A percentile compares a stretch with the other conserved stretches of the same genome.
These are phyloP conservation scores for Annulohypoxylon stygium DNA, from an alignment of 495 filamentous ascomycete species.

Conservation along the genomic window DNA sequence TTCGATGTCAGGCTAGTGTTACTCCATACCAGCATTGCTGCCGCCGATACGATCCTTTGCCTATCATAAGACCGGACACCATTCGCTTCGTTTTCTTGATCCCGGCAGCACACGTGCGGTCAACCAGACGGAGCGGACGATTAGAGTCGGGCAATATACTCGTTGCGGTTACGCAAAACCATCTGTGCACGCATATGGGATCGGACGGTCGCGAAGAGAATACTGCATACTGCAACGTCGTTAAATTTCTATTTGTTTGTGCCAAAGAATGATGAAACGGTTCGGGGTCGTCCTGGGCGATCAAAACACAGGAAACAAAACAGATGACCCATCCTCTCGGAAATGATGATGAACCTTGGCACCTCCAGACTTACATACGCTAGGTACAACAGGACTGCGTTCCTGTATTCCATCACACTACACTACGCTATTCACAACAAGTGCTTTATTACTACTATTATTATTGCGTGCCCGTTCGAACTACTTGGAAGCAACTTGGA, in stretches of 20 bases:
- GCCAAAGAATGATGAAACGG: slow-evolving; percentile 38
- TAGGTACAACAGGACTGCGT: no score
- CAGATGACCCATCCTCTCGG: slow-evolving; percentile 40
- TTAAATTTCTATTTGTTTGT: slow-evolving; percentile 30
- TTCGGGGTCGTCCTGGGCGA: slow-evolving; percentile 16
- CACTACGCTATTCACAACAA: no score
- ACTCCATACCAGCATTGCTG: neutral
- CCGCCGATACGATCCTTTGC: neutral
- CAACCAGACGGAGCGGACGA: neutral
- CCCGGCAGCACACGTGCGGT: neutral
- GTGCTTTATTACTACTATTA: no score
- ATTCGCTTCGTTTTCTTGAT: neutral
- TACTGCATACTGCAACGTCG: slow-evolving; percentile 36
- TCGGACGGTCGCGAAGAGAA: neutral
- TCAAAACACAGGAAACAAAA: slow-evolving; percentile 16
- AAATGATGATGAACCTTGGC: slow-evolving; percentile 50
- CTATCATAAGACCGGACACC: neutral
- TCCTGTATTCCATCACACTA: no score
- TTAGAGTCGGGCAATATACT: slow-evolving; percentile 21
- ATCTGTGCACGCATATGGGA: slow-evolving; percentile 19
- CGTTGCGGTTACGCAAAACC: slow-evolving; percentile 15
- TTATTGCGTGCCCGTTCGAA: slow-evolving; percentile 1
- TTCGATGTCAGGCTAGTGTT: slow-evolving; percentile 32
- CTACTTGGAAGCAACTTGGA: neutral
- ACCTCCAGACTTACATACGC: slow-evolving; percentile 15